These are phyloP conservation scores for Millerozyma miso DNA, from an alignment of 805 yeast species.

Conservation along the genomic window DNA sequence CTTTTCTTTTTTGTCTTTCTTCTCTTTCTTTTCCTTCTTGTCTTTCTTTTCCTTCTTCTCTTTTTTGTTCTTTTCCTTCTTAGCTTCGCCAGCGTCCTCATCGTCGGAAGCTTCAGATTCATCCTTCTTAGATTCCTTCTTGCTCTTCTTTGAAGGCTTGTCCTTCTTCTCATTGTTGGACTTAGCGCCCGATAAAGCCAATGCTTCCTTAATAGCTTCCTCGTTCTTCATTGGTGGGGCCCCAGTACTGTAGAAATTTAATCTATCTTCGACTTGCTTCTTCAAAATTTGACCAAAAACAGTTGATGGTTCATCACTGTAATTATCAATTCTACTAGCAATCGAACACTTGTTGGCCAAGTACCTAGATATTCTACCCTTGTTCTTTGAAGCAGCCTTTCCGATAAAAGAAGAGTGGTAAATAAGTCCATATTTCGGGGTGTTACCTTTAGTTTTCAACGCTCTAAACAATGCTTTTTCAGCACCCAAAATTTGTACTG, in stretches of 20 bases:
- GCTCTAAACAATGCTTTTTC: constrained; percentile 97
- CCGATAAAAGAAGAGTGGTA: constrained; percentile 95
- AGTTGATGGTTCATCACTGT: constrained; percentile 88
- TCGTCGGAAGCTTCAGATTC: constrained; percentile 8
- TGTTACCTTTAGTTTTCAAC: constrained; percentile 91
- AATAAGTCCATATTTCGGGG: constrained; percentile 93
- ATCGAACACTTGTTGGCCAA: constrained; percentile 98
- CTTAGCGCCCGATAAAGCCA: constrained; percentile 52
- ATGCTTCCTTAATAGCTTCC: constrained; percentile 90
- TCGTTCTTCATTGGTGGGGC: constrained; percentile 94
- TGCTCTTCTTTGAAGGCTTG: constrained; percentile 13
- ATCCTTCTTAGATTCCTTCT: constrained; percentile 13
- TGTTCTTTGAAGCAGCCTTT: constrained; percentile 91
- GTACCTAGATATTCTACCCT: constrained; percentile 98
- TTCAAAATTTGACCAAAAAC: constrained; percentile 88
- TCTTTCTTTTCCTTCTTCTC: constrained; percentile 25
- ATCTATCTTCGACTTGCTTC: constrained; percentile 97
- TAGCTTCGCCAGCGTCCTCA: constrained; percentile 13
- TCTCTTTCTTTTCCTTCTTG: constrained; percentile 29
- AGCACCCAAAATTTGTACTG: constrained; percentile 97
- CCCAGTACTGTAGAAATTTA: constrained; percentile 94
- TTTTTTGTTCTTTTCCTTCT: constrained; percentile 23
- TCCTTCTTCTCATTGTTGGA: constrained; percentile 21
- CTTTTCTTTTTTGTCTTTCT: constrained; percentile 31
- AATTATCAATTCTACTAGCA: constrained; percentile 97